A percentile compares a stretch with the other conserved stretches of the same genome.
These are phyloP conservation scores for Erodium moschatum DNA, from an alignment of 441 rosid genomes.

Conservation along the genomic window DNA sequence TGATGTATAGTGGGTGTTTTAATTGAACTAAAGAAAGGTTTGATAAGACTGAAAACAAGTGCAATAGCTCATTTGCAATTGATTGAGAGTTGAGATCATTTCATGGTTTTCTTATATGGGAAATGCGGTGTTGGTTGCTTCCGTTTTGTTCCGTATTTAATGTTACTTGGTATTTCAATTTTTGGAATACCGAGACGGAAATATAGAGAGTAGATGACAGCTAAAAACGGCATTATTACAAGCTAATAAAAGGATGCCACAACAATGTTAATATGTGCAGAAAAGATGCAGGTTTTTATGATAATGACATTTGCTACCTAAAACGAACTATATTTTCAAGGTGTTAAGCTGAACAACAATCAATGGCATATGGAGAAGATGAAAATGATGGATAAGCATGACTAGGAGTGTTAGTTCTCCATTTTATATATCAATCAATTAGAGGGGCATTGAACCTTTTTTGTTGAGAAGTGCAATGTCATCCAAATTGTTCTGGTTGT, in stretches of 20 bases:
- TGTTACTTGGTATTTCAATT: background rate
- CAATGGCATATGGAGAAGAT: background rate
- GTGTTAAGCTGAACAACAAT: slow-evolving; percentile 3
- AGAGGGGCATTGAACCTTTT: background rate
- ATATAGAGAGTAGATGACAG: background rate
- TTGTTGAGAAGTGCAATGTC: background rate
- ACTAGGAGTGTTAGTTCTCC: background rate
- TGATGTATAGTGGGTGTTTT: background rate
- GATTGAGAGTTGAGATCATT: background rate
- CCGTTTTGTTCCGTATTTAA: background rate
- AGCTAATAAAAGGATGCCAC: background rate
- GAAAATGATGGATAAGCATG: background rate
- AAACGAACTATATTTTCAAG: background rate
- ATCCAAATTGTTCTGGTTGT: background rate
- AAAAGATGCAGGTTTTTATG: background rate
- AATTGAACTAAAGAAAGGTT: background rate
- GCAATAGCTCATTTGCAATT: background rate
- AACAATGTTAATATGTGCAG: background rate
- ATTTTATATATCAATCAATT: background rate
- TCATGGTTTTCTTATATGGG: background rate
- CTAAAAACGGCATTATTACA: background rate
- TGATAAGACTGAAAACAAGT: background rate
- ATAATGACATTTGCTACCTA: background rate
- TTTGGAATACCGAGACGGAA: background rate
- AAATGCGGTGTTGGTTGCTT: background rate